phyloP scores from a whole-genome alignment of 2,329 filamentous ascomycete species.

The Phyllosticta citribraziliensis region DNA sequence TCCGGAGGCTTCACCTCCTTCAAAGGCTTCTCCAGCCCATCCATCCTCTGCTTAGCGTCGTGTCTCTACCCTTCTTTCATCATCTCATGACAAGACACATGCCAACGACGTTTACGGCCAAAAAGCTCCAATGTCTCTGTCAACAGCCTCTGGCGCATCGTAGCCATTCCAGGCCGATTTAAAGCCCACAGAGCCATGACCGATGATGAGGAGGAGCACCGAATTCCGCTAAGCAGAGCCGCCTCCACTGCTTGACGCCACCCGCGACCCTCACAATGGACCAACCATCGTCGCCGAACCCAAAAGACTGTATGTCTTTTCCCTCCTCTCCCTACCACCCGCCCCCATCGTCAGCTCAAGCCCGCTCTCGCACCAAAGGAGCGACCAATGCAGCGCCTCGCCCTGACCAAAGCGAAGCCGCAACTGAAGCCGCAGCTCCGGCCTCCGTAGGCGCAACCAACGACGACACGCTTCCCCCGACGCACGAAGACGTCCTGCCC shows the following conservation, averaged over 20 bases:
- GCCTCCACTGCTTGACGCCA: background rate
- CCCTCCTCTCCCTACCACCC: background rate
- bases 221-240: background rate
- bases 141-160: background rate
- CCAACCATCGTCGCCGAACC: background rate
- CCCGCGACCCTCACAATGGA: too few relatives aligned
- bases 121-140: background rate
- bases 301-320: background rate
- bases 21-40: background rate
- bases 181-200: background rate
- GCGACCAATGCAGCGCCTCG: background rate
- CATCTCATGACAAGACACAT: background rate
- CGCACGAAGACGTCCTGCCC: conserved; percentile 16
- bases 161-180: background rate
- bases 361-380: background rate
- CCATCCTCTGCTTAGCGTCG: background rate
- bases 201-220: background rate
- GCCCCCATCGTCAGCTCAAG: too few relatives aligned
- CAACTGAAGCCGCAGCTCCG: background rate
- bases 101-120: background rate
- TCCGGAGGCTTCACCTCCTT: background rate
- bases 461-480: background rate
- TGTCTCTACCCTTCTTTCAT: background rate
- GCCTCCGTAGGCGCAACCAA: background rate
- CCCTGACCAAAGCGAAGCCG: background rate